These are phyloP conservation scores for Iberis pinnata DNA, from an alignment of 345 rosid genomes.

Conservation along the genomic window DNA sequence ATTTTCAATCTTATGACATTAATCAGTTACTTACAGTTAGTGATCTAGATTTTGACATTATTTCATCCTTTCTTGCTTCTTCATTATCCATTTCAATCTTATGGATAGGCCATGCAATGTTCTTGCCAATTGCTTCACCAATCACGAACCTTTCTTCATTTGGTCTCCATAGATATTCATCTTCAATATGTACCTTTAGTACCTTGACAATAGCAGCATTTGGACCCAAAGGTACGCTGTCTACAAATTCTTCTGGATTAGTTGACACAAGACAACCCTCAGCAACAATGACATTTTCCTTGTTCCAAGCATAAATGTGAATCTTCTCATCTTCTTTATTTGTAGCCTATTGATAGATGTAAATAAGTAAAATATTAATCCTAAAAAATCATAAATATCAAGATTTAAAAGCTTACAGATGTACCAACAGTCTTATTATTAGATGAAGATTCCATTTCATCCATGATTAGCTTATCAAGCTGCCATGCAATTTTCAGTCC, in stretches of 20 bases:
- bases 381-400: too few species aligned
- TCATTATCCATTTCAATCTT: not conserved
- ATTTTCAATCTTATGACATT: too few species aligned
- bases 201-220: not conserved
- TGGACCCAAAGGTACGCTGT: not conserved
- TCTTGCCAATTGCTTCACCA: not conserved
- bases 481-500: constrained; percentile 4
- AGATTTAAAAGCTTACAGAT: too few species aligned
- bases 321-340: too few species aligned
- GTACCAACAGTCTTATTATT: not conserved
- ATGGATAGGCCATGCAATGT: not conserved
- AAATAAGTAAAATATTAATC: too few species aligned
- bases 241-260: not conserved
- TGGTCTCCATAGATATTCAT: not conserved
- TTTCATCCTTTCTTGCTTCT: not conserved
- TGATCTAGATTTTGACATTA: not conserved
- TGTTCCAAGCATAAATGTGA: too few species aligned
- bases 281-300: too few species aligned
- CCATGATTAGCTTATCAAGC: not conserved
- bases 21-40: not conserved
- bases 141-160: not conserved
- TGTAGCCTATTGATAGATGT: too few species aligned
- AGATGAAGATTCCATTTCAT: not conserved
- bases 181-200: not conserved
- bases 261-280: not conserved